Base-by-base conservation (phyloP, 2,329 filamentous ascomycete species). In the Penicillium sp. region DNA sequence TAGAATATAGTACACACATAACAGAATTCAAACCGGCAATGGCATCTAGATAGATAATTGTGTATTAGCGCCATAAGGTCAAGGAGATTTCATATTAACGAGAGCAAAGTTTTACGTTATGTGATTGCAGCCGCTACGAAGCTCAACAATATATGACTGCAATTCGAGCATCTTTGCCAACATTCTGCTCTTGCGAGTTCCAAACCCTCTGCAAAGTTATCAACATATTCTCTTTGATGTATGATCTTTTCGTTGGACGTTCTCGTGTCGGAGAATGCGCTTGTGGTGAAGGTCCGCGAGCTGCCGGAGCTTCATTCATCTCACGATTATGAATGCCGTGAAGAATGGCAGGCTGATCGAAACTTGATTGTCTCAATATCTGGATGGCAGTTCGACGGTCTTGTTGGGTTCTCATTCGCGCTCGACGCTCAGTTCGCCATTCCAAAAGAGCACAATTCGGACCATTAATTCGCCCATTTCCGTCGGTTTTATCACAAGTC, bases 91-190 rank as follows among this genome's bases (percentile, higher is more conserved):
- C 38, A 10, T 16, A 3, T 17, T 8, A 12, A 36, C 14, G 30
- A 8, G 11, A 31, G 8, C n/a, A 19, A 16, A 14, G 6, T 49
- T 68, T 53, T 67, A 75, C 69, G 59, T 68, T 47, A 74, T 74
- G 51, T 74, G 69, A 42, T 71, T 68, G 56, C 71, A 74, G 5
- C 69, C 72, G 5, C 49, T 50, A 7, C 50, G 52, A 16, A 74
- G 55, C 53, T 73, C 70, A 16, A 74, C 60, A 14, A 73, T 81
- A 73, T 81, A 37, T 83, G 79, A 60, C 82, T 84, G 75, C 91
- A 96, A 59, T 80, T 85, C 68, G 86, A 87, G 71, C 90, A 96
- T 44, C 84, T 80, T 70, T 90, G 87, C 87, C 88, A 92, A 25
- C 88, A 88, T 50, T 86, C 79, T 26, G 85, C 78, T 62, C 85